These are phyloP conservation scores for Mangifera indica DNA, from an alignment of 345 rosid genomes.

Conservation along the genomic window DNA sequence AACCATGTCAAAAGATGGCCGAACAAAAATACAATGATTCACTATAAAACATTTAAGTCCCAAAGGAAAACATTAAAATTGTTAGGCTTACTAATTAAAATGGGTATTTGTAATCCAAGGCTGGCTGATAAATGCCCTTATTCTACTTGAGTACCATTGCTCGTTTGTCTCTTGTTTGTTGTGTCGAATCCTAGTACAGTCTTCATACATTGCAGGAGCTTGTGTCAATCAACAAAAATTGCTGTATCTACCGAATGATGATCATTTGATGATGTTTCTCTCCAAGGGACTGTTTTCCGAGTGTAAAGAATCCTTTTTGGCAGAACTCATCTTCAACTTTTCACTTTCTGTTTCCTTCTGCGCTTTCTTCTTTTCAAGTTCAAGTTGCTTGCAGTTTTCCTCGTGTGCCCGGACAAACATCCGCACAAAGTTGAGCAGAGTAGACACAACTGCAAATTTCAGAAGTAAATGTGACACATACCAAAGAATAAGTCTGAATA, in stretches of 20 bases:
- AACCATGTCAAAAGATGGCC: no score
- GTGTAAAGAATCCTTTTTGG: conserved; percentile 27
- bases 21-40: no score
- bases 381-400: conserved; percentile 74
- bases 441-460: conserved; percentile 64
- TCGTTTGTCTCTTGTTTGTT: background rate
- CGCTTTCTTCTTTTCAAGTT: conserved; percentile 61
- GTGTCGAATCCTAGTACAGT: conserved; percentile 3
- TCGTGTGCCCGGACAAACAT: conserved; percentile 71
- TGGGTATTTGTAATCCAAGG: background rate
- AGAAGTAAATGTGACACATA: conserved; percentile 2
- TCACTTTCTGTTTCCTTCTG: conserved; percentile 49
- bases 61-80: background rate
- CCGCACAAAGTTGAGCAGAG: conserved; percentile 68
- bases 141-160: conserved; percentile 5
- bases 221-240: background rate
- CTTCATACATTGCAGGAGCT: conserved; percentile 9
- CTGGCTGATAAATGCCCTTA: conserved; percentile 7
- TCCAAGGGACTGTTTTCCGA: conserved; percentile 6
- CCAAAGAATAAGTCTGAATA: background rate
- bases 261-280: conserved; percentile 18
- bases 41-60: no score
- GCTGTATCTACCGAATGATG: background rate
- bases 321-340: conserved; percentile 29
- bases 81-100: conserved; percentile 11